Conservation (phyloP, 73 alveolate genomes). For the Effrenium voratum region DNA sequence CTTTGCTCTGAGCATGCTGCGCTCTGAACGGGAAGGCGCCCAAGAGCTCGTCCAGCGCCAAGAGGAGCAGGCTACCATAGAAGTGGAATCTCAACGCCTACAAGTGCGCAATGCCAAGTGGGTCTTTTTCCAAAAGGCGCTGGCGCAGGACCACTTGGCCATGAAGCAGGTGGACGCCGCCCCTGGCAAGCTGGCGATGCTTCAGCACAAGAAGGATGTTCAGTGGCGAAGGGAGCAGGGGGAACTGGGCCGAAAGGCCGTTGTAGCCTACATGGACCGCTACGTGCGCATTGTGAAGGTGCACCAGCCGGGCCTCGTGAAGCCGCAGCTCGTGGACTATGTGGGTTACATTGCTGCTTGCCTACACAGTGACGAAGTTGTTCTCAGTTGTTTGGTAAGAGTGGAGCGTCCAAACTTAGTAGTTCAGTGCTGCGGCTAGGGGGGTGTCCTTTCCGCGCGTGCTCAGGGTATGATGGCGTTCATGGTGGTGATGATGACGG, state of each 20-base stretch:
- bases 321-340: not conserved
- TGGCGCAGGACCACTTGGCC: not conserved
- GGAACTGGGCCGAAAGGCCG: not conserved
- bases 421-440: no score
- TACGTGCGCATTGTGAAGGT: not conserved
- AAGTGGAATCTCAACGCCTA: not conserved
- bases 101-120: not conserved
- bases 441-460: no score
- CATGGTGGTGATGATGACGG: no score
- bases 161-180: not conserved
- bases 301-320: not conserved
- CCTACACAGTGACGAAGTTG: no score
- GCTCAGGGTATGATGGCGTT: no score
- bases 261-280: not conserved
- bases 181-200: not conserved
- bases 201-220: not conserved
- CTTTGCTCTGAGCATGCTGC: constrained; percentile 7
- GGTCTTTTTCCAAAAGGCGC: not conserved
- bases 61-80: not conserved
- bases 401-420: no score
- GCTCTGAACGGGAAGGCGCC: not conserved
- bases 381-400: no score
- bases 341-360: not conserved
- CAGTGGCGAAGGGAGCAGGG: not conserved
- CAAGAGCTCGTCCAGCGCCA: not conserved